Evolutionary conservation across 2,329 filamentous ascomycete genomes (phyloP).

Genomic region (Aspergillus calidoustus): DNA sequence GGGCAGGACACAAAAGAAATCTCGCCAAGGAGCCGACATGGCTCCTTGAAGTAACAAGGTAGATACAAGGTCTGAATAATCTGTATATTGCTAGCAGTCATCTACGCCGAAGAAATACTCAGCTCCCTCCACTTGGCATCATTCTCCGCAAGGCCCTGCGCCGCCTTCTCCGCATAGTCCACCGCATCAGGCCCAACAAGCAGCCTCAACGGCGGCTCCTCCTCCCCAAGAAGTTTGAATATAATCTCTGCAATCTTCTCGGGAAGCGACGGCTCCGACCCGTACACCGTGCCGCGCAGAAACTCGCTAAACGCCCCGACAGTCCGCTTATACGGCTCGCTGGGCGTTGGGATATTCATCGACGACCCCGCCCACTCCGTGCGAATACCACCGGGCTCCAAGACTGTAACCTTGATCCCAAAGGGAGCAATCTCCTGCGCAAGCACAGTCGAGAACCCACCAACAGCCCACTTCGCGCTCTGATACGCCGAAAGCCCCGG

Average conservation of each 20-base stretch:
- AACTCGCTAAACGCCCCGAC: background rate
- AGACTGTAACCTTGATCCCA: conserved; percentile 46
- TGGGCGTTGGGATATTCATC: conserved; percentile 32
- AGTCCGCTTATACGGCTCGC: conserved; percentile 37
- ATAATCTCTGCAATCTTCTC: conserved; percentile 1
- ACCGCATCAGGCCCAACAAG: conserved; percentile 1
- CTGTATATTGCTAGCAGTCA: no score
- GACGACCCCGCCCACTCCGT: conserved; percentile 46
- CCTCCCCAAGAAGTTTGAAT: background rate
- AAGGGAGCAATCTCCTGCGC: conserved; percentile 42
- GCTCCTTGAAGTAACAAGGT: no score
- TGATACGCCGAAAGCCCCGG: conserved; percentile 45
- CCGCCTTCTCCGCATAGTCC: background rate
- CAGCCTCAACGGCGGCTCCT: background rate
- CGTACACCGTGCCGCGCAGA: background rate
- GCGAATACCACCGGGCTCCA: conserved; percentile 49
- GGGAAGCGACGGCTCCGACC: background rate
- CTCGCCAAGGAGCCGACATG: no score
- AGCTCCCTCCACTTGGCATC: conserved; percentile 1
- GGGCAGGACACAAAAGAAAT: no score
- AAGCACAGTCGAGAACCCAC: conserved; percentile 44
- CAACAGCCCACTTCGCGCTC: conserved; percentile 47
- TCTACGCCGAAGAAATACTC: conserved; percentile 1
- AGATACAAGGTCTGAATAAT: no score
- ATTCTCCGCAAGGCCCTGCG: background rate